These are phyloP conservation scores for Fraxinus greggii DNA, from an alignment of 305 asterid genomes.

Conservation along the genomic window DNA sequence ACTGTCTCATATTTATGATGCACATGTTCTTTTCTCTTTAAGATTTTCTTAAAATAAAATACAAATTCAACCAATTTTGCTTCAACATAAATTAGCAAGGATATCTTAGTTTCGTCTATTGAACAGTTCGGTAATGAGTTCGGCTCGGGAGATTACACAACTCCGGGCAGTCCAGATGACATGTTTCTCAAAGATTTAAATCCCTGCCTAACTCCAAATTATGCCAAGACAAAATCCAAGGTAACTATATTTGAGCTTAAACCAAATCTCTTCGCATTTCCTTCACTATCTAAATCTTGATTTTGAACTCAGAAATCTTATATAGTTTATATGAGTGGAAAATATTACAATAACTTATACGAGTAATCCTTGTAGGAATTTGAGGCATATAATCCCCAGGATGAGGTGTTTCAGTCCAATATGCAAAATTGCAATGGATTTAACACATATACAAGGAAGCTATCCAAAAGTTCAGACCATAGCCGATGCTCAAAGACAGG, in stretches of 20 bases:
- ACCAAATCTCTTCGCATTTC: neutral
- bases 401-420: conserved; percentile 30
- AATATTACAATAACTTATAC: neutral
- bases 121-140: conserved; percentile 55
- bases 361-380: conserved; percentile 49
- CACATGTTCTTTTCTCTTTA: neutral
- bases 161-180: conserved; percentile 79
- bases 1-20: neutral
- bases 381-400: conserved; percentile 42
- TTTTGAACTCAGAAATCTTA: neutral
- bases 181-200: conserved; percentile 83
- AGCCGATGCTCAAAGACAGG: conserved; percentile 44
- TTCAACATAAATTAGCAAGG: neutral
- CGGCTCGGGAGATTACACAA: conserved; percentile 66
- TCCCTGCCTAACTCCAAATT: conserved; percentile 88
- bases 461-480: conserved; percentile 65
- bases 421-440: conserved; percentile 33
- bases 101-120: neutral
- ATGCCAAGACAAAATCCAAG: conserved; percentile 67
- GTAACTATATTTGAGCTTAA: conserved; percentile 31
- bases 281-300: neutral
- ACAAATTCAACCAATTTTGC: neutral
- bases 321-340: neutral
- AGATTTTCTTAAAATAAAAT: neutral
- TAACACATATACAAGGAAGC: conserved; percentile 41